A percentile compares a stretch with the other conserved stretches of the same genome.
Evolutionary conservation across 176 grass and related monocot genomes (phyloP).

Genomic region (Aegilops tauschii): DNA sequence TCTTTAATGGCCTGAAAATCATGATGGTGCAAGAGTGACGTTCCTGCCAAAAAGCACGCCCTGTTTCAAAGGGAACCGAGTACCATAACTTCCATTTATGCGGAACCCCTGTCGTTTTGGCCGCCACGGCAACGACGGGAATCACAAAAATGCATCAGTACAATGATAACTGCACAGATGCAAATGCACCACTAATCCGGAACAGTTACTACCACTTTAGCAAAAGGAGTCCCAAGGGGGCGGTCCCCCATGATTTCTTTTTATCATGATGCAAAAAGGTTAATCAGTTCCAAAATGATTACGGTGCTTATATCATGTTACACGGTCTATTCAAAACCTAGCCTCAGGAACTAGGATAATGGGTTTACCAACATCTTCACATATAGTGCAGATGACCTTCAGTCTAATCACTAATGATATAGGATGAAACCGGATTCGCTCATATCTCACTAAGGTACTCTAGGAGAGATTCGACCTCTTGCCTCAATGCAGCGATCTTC

Average conservation of each 20-base stretch:
- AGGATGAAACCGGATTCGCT: background rate
- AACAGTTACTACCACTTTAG: background rate
- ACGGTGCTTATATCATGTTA: slow-evolving; percentile 15
- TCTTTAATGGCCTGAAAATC: background rate
- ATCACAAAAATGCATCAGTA: no score
- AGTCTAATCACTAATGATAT: slow-evolving; percentile 16
- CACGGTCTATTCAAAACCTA: background rate
- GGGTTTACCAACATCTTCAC: slow-evolving; percentile 8
- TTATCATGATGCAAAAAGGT: slow-evolving; percentile 21
- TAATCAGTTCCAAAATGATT: slow-evolving; percentile 11
- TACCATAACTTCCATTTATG: background rate
- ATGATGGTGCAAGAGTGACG: no score
- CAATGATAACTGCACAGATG: background rate
- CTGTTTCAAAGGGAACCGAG: background rate
- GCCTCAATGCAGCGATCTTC: slow-evolving; percentile 67
- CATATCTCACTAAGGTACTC: slow-evolving; percentile 82
- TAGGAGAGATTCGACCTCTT: slow-evolving; percentile 75
- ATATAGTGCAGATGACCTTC: background rate
- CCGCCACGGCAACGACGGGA: no score
- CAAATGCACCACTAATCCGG: background rate
- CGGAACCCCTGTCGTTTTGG: background rate
- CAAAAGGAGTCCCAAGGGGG: background rate
- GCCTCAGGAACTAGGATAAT: background rate
- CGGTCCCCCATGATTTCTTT: background rate
- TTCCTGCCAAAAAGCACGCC: no score